phyloP scores from a whole-genome alignment of 106 monocot genomes.

The Dendrobium catenatum region DNA sequence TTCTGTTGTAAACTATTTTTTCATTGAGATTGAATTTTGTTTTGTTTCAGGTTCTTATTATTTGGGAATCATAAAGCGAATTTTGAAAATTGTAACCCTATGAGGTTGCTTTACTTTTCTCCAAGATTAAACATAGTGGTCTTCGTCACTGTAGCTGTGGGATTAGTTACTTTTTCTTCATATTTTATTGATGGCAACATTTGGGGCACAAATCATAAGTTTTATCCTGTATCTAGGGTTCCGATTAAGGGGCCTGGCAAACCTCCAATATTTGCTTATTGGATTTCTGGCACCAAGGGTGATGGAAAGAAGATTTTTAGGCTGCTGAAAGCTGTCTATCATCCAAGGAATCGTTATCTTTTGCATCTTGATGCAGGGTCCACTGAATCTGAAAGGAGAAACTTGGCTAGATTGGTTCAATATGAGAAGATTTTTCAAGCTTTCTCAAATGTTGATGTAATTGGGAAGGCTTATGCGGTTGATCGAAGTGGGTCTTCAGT shows the following conservation, averaged over 20 bases:
- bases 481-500: slow-evolving; percentile 53
- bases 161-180: slow-evolving; percentile 25
- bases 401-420: slow-evolving; percentile 26
- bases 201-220: slow-evolving; percentile 13
- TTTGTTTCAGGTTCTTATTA: slow-evolving; percentile 2
- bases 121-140: slow-evolving; percentile 22
- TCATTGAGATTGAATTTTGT: neutral
- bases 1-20: neutral
- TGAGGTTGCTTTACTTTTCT: slow-evolving; percentile 38
- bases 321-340: slow-evolving; percentile 68
- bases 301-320: slow-evolving; percentile 54
- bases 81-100: neutral
- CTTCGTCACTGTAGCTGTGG: slow-evolving; percentile 17
- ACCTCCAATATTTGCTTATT: slow-evolving; percentile 78
- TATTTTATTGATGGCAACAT: slow-evolving; percentile 14
- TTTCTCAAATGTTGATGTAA: slow-evolving; percentile 70
- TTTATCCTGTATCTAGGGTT: slow-evolving; percentile 1
- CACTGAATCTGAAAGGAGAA: slow-evolving; percentile 31
- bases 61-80: neutral
- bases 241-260: slow-evolving; percentile 28
- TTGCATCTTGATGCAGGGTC: slow-evolving; percentile 68
- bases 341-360: slow-evolving; percentile 81
- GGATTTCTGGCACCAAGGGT: slow-evolving; percentile 59
- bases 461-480: slow-evolving; percentile 52
- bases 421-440: slow-evolving; percentile 41